A percentile compares a stretch with the other conserved stretches of the same genome.
Evolutionary conservation across 805 yeast genomes (phyloP).

Genomic region (Schizosaccharomyces pombe): ASM294v3 CU329670.1:398501-399000

Average conservation of each 20-base stretch:
- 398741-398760: background rate
- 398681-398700: background rate
- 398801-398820: background rate
- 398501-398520: background rate
- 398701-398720: background rate
- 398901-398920: background rate
- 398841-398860: background rate
- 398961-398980: background rate
- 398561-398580: no score
- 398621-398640: background rate
- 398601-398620: background rate
- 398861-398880: background rate
- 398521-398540: background rate
- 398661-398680: background rate
- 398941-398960: background rate
- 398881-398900: background rate
- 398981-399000: background rate
- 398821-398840: background rate
- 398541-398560: no score
- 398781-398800: background rate
- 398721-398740: background rate
- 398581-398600: no score
- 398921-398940: background rate
- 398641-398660: background rate
- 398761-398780: background rate